Evolutionary conservation across 2,329 filamentous ascomycete genomes (phyloP).

Genomic region (Ascosphaera aggregata): DNA sequence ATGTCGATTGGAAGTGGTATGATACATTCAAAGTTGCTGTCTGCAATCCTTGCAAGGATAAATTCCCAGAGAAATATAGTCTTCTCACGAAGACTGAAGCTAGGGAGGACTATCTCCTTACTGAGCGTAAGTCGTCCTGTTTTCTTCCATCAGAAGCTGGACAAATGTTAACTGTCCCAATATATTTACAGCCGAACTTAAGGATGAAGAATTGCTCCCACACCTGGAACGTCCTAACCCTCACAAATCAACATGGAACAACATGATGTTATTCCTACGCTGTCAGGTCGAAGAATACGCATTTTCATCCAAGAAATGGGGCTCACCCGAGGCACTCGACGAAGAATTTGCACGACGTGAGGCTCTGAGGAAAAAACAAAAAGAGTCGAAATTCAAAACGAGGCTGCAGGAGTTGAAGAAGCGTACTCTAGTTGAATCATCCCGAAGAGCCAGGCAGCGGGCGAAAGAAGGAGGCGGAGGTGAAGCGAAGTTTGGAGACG

Average conservation of each 20-base stretch:
- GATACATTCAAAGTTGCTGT: conserved; percentile 56
- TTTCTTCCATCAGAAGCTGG: conserved; percentile 1
- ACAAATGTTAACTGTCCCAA: not conserved
- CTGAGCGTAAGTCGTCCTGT: conserved; percentile 42
- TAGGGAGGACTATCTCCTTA: conserved; percentile 82
- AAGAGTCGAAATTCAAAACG: conserved; percentile 76
- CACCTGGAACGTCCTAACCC: conserved; percentile 81
- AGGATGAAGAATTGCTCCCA: conserved; percentile 64
- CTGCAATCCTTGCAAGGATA: conserved; percentile 72
- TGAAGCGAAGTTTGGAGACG: conserved; percentile 48
- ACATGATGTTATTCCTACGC: conserved; percentile 94
- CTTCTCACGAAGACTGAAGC: conserved; percentile 93
- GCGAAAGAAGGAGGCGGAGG: conserved; percentile 18
- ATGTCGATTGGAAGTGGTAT: conserved; percentile 92
- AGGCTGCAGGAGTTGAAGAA: conserved; percentile 83
- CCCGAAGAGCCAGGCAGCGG: conserved; percentile 42
- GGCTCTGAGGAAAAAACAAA: conserved; percentile 56
- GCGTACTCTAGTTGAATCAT: conserved; percentile 76
- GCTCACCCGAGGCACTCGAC: conserved; percentile 61
- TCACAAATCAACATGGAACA: conserved; percentile 88
- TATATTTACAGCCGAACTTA: conserved; percentile 46
- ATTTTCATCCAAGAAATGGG: conserved; percentile 66
- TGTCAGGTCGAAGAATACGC: conserved; percentile 92
- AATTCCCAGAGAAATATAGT: conserved; percentile 75
- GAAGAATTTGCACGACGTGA: conserved; percentile 67